Percentiles rank a stretch among this genome's conserved stretches.
phyloP scores from a whole-genome alignment of 2,329 filamentous ascomycete species.

The Gnomoniopsis smithogilvyi region DNA sequence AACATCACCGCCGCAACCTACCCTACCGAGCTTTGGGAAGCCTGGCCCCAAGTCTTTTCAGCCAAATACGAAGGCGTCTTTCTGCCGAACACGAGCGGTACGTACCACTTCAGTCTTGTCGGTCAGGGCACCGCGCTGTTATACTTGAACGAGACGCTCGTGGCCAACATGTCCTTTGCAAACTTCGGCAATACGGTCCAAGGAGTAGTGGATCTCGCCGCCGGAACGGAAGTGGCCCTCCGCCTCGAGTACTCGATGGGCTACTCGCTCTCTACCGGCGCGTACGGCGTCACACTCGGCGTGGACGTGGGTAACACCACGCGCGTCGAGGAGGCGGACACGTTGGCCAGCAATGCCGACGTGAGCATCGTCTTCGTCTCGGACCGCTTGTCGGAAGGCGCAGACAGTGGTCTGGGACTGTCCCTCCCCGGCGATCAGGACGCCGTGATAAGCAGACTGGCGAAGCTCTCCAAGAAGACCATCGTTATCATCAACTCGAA shows the following conservation, averaged over 20 bases:
- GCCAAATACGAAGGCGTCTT: constrained; percentile 16
- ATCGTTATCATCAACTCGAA: constrained; percentile 14
- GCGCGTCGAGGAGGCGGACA: constrained; percentile 11
- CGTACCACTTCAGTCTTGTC: constrained; percentile 17
- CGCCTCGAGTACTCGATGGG: constrained; percentile 12
- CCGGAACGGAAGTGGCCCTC: constrained; percentile 12
- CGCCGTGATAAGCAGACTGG: not conserved
- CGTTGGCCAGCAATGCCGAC: constrained; percentile 16
- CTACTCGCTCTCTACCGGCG: constrained; percentile 7
- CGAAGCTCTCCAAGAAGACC: not conserved
- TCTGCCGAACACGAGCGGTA: constrained; percentile 16
- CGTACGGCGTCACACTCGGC: constrained; percentile 18
- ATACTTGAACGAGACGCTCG: constrained; percentile 13
- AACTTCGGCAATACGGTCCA: constrained; percentile 21
- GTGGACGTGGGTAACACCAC: constrained; percentile 8
- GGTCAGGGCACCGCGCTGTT: constrained; percentile 19
- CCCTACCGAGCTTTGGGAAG: constrained; percentile 17
- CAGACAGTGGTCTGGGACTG: constrained; percentile 18
- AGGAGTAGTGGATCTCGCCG: constrained; percentile 14
- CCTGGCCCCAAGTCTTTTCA: constrained; percentile 20
- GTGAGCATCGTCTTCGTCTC: constrained; percentile 21
- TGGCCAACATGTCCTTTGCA: constrained; percentile 19
- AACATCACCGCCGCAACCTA: constrained; percentile 19
- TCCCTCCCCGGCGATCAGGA: constrained; percentile 12
- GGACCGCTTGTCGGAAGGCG: constrained; percentile 18